Percentiles rank a stretch among this genome's conserved stretches.
Evolutionary conservation across 139 green algal species (phyloP).

Genomic region (Chlorokybus atmophyticus): DNA sequence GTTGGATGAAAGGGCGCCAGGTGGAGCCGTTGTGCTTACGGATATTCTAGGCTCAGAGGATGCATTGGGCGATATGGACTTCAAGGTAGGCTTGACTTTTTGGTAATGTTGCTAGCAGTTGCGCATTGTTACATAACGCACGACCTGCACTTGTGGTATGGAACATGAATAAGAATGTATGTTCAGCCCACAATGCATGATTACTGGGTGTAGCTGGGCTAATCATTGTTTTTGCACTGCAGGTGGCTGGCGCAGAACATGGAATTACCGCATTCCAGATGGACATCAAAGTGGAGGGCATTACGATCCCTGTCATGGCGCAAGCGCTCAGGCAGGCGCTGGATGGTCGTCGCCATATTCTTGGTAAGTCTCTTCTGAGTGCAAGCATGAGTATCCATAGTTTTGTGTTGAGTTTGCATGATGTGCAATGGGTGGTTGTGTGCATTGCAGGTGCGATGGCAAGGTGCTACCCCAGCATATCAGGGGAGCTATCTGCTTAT

Average conservation of each 20-base stretch:
- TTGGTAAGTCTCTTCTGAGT: not conserved
- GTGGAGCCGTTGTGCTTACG: conserved; percentile 56
- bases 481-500: conserved; percentile 2
- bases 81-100: conserved; percentile 95
- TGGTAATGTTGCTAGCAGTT: too few relatives aligned
- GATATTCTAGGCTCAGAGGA: conserved; percentile 95
- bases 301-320: conserved; percentile 78
- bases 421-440: too few relatives aligned
- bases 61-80: conserved; percentile 96
- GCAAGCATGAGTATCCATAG: not conserved
- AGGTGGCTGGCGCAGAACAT: conserved; percentile 29
- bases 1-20: conserved; percentile 44
- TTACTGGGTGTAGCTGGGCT: conserved; percentile 3
- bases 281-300: conserved; percentile 82
- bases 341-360: conserved; percentile 3
- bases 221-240: conserved; percentile 9
- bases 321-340: conserved; percentile 57
- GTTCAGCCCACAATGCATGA: conserved; percentile 3
- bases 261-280: conserved; percentile 83
- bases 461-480: conserved; percentile 5
- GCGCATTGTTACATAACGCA: too few relatives aligned
- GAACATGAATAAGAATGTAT: too few relatives aligned
- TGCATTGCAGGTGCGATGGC: conserved; percentile 17
- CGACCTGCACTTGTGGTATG: conserved; percentile 12
- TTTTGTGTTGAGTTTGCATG: not conserved